Conservation (phyloP, 352 stramenopile genomes). For the Globisporangium okanoganense region DNA sequence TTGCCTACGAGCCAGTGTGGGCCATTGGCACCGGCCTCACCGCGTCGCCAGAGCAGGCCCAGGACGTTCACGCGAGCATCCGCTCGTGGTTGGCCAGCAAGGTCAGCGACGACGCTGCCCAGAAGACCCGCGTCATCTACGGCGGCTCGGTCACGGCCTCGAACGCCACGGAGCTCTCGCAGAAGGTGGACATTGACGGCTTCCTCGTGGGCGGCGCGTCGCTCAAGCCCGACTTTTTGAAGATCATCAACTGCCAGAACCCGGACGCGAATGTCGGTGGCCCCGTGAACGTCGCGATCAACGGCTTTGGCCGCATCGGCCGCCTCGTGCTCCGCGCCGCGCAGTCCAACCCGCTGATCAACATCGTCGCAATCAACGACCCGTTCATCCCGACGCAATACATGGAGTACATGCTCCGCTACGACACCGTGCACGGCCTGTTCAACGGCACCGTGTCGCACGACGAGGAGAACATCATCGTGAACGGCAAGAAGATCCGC, state of each 20-base stretch:
- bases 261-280: conserved; percentile 47
- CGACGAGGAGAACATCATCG: conserved; percentile 84
- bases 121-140: conserved; percentile 96
- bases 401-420: conserved; percentile 94
- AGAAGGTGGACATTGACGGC: conserved; percentile 97
- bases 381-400: conserved; percentile 96
- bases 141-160: conserved; percentile 92
- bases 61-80: conserved; percentile 97
- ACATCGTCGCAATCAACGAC: conserved; percentile 94
- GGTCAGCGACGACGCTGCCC: conserved; percentile 88
- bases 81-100: conserved; percentile 92
- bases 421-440: conserved; percentile 92
- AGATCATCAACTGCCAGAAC: conserved; percentile 95
- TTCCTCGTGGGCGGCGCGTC: conserved; percentile 97
- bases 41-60: conserved; percentile 96
- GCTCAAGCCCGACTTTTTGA: conserved; percentile 95
- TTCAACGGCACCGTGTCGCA: conserved; percentile 86
- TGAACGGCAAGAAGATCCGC: conserved; percentile 92
- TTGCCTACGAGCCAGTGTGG: conserved; percentile 98
- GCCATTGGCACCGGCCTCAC: conserved; percentile 98
- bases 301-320: conserved; percentile 98
- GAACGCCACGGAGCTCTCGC: conserved; percentile 92
- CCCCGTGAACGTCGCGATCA: conserved; percentile 95
- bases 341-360: conserved; percentile 82
- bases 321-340: conserved; percentile 94